Conservation (phyloP, 2,329 filamentous ascomycete genomes). For the Diplodia sapinea region DNA sequence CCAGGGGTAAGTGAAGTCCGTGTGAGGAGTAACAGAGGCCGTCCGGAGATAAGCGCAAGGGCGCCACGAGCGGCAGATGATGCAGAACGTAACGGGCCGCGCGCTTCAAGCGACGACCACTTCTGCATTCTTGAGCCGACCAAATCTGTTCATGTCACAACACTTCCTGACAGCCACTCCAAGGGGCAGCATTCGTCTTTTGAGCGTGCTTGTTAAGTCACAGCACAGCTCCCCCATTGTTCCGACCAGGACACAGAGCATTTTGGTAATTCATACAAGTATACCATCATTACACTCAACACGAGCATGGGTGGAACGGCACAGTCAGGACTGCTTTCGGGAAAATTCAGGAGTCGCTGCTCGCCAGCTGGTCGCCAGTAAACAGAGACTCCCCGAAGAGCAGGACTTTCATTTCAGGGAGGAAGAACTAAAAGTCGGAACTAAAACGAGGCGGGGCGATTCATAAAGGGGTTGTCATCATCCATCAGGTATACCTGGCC, state of each 20-base stretch:
- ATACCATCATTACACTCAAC: neutral
- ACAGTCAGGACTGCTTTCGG: slow-evolving; percentile 21
- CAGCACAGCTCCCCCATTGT: too few relatives aligned
- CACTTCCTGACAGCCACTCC: too few relatives aligned
- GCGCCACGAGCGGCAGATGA: slow-evolving; percentile 15
- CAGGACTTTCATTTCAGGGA: slow-evolving; percentile 19
- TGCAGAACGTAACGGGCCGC: slow-evolving; percentile 6
- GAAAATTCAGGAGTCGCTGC: neutral
- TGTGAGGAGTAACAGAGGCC: too few relatives aligned
- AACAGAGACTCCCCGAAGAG: slow-evolving; percentile 14
- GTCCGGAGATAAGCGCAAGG: too few relatives aligned
- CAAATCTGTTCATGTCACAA: neutral
- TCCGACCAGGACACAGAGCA: too few relatives aligned
- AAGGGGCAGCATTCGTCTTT: too few relatives aligned
- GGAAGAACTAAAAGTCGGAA: neutral
- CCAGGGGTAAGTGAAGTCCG: too few relatives aligned
- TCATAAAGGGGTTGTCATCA: neutral
- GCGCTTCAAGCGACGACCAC: neutral
- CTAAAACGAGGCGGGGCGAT: neutral
- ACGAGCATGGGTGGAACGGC: neutral
- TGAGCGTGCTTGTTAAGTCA: too few relatives aligned
- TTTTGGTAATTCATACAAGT: too few relatives aligned
- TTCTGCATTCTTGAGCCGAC: neutral
- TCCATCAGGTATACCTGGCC: neutral
- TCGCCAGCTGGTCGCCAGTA: neutral